phyloP scores from a whole-genome alignment of 1,284 basidiomycete genomes.

The Pisolithus thermaeus region DNA sequence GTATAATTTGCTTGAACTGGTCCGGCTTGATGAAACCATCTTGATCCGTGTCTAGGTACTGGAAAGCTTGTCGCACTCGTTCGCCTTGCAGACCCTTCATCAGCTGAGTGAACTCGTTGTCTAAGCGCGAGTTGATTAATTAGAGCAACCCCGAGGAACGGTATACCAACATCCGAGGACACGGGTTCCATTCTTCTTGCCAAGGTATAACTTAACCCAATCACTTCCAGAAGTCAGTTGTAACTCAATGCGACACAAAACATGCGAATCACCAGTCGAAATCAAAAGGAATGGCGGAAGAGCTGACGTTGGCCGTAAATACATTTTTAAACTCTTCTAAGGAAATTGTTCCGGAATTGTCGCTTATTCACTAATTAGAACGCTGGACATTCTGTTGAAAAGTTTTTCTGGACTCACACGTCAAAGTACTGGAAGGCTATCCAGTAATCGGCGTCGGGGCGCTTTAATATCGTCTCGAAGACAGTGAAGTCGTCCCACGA shows the following conservation, averaged over 20 bases:
- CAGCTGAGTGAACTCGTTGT: constrained; percentile 91
- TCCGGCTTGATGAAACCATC: constrained; percentile 90
- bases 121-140: constrained; percentile 33
- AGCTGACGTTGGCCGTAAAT: constrained; percentile 74
- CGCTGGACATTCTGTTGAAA: background rate
- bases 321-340: constrained; percentile 93
- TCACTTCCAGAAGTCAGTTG: constrained; percentile 44
- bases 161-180: constrained; percentile 79
- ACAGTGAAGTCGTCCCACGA: constrained; percentile 94
- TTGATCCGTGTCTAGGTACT: constrained; percentile 79
- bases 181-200: constrained; percentile 83
- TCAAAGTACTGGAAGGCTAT: constrained; percentile 97
- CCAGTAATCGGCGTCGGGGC: constrained; percentile 92
- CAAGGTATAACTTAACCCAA: constrained; percentile 93
- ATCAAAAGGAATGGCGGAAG: constrained; percentile 86
- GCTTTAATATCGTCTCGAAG: constrained; percentile 85
- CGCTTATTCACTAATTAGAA: constrained; percentile 39
- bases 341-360: constrained; percentile 83
- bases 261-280: constrained; percentile 70
- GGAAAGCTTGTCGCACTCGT: constrained; percentile 90
- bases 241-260: constrained; percentile 8
- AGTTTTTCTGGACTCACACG: constrained; percentile 52
- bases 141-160: constrained; percentile 5
- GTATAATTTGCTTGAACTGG: constrained; percentile 89
- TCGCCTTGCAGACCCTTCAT: constrained; percentile 98